phyloP scores from a whole-genome alignment of 2,329 filamentous ascomycete species.

The Ilyonectria robusta region DNA sequence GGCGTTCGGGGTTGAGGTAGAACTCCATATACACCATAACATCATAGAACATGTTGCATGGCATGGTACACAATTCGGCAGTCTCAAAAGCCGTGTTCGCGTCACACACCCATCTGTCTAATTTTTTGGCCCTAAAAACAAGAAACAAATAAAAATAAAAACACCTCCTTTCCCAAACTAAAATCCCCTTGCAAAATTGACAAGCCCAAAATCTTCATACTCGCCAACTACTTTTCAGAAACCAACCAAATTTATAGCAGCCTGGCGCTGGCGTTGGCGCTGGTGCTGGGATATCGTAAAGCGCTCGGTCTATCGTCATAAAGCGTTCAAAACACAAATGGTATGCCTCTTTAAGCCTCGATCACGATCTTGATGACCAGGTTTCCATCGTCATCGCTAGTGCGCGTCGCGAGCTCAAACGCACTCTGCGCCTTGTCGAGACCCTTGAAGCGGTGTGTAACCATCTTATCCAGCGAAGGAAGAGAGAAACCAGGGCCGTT shows the following conservation, averaged over 20 bases:
- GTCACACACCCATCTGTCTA: neutral
- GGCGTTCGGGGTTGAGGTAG: constrained; percentile 46
- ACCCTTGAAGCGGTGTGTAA: constrained; percentile 81
- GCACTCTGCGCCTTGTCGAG: constrained; percentile 73
- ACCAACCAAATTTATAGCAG: constrained; percentile 16
- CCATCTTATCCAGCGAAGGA: constrained; percentile 77
- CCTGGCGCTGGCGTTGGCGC: constrained; percentile 3
- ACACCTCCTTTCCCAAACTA: neutral
- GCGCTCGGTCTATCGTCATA: constrained; percentile 38
- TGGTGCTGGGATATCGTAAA: constrained; percentile 33
- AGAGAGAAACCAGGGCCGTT: constrained; percentile 60
- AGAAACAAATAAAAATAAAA: neutral
- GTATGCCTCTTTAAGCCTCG: constrained; percentile 58
- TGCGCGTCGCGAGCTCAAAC: constrained; percentile 79
- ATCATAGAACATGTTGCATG: constrained; percentile 33
- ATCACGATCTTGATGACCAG: constrained; percentile 82
- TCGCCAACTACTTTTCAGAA: constrained; percentile 9
- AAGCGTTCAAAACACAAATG: constrained; percentile 21
- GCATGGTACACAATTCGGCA: neutral
- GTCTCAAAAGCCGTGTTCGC: neutral
- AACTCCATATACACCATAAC: constrained; percentile 4
- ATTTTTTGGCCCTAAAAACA: constrained; percentile 5
- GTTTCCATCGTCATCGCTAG: constrained; percentile 76
- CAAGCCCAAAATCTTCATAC: neutral
- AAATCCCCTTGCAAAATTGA: neutral